Evolutionary conservation across 371 early-diverging fungal species (phyloP).

Genomic region (Phascolomyces articulosus): DNA sequence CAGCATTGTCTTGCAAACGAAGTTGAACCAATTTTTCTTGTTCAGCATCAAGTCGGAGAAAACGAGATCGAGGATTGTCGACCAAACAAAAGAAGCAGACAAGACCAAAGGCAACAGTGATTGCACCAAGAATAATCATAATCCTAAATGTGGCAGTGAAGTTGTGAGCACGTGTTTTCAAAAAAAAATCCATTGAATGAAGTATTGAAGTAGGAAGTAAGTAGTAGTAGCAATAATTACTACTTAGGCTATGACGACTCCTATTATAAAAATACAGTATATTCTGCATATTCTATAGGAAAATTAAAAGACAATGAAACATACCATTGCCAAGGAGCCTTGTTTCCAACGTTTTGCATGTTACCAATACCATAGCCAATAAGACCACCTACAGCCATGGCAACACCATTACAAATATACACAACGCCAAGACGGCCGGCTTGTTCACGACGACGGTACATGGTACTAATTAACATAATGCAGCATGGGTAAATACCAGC

Average conservation of each 20-base stretch:
- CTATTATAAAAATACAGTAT: too few species aligned
- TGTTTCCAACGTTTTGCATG: slow-evolving; percentile 39
- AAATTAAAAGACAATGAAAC: not conserved
- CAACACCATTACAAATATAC: slow-evolving; percentile 37
- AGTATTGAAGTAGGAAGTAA: too few species aligned
- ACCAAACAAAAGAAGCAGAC: slow-evolving; percentile 22
- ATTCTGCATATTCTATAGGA: too few species aligned
- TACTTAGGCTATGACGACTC: too few species aligned
- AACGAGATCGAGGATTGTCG: slow-evolving; percentile 20
- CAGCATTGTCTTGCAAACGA: slow-evolving; percentile 20
- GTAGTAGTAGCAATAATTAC: too few species aligned
- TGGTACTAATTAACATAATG: slow-evolving; percentile 26
- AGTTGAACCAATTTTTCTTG: slow-evolving; percentile 16
- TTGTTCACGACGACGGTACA: slow-evolving; percentile 33
- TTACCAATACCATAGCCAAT: slow-evolving; percentile 59
- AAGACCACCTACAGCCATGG: slow-evolving; percentile 61
- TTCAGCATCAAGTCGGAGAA: slow-evolving; percentile 19
- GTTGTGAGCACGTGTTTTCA: not conserved
- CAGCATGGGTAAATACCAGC: slow-evolving; percentile 31
- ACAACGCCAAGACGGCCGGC: slow-evolving; percentile 25
- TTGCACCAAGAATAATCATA: slow-evolving; percentile 40
- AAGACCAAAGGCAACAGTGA: slow-evolving; percentile 25
- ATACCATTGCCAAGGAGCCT: slow-evolving; percentile 55
- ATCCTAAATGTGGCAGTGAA: slow-evolving; percentile 21
- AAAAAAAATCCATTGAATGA: too few species aligned